A percentile compares a stretch with the other conserved stretches of the same genome.
Evolutionary conservation across 2,329 filamentous ascomycete genomes (phyloP).

Genomic region (Cercospora canescens): DNA sequence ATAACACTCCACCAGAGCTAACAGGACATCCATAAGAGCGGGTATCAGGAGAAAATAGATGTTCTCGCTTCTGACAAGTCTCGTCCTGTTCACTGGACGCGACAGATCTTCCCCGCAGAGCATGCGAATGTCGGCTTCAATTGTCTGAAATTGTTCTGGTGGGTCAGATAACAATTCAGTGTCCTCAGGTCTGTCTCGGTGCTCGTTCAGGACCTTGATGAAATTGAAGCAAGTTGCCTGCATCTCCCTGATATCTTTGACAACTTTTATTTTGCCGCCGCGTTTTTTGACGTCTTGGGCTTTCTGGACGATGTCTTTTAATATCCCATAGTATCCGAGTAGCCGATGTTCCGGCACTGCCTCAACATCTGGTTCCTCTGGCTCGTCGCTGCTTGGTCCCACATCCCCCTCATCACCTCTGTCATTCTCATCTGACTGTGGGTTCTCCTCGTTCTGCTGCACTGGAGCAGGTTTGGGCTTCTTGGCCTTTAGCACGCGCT

Average conservation of each 20-base stretch:
- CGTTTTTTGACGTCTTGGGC: not conserved
- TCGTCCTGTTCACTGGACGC: conserved; percentile 12
- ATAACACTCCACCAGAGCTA: conserved; percentile 20
- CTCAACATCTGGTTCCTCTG: not conserved
- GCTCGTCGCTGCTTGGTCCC: not conserved
- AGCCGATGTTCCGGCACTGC: not conserved
- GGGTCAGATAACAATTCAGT: conserved; percentile 8
- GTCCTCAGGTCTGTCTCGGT: conserved; percentile 1
- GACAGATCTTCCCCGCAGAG: conserved; percentile 18
- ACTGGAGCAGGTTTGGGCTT: not conserved
- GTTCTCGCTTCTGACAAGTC: conserved; percentile 18
- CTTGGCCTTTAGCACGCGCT: not conserved
- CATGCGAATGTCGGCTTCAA: conserved; percentile 3
- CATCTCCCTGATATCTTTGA: not conserved
- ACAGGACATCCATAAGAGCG: conserved; percentile 26
- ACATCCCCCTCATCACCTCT: not conserved
- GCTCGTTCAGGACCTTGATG: not conserved
- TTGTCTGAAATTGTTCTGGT: conserved; percentile 10
- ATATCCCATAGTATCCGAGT: not conserved
- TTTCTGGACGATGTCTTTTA: not conserved
- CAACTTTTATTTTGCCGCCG: not conserved
- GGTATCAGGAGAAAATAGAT: conserved; percentile 34
- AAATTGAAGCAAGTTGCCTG: not conserved
- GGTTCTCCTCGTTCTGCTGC: not conserved
- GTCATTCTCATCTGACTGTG: not conserved